These are phyloP conservation scores for Nymphaea thermarum DNA, from an alignment of 164 flowering plant genomes.

Conservation along the genomic window DNA sequence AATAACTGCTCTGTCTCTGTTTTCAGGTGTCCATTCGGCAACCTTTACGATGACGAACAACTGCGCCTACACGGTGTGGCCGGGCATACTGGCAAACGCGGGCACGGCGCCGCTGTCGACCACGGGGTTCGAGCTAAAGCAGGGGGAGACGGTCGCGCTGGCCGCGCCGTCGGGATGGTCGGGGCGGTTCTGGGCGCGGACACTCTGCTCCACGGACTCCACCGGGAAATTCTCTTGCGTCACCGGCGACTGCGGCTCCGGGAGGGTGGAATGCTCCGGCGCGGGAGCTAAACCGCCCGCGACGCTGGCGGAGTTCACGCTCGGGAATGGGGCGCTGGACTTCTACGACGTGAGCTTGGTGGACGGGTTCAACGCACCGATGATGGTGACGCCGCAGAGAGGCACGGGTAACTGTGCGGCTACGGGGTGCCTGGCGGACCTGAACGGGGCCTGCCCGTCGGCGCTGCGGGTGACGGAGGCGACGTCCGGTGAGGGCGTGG, in stretches of 20 bases:
- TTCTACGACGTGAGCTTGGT: constrained; percentile 76
- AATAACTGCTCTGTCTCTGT: neutral
- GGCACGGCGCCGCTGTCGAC: constrained; percentile 45
- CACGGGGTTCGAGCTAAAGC: constrained; percentile 65
- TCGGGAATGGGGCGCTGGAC: constrained; percentile 34
- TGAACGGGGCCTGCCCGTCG: constrained; percentile 48
- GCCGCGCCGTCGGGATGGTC: constrained; percentile 80
- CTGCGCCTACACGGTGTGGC: constrained; percentile 81
- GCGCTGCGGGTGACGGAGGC: constrained; percentile 34
- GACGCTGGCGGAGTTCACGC: constrained; percentile 82
- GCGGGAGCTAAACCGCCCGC: constrained; percentile 75
- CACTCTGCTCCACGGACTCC: constrained; percentile 58
- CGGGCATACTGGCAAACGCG: constrained; percentile 54
- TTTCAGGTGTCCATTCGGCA: constrained; percentile 6
- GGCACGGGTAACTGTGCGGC: constrained; percentile 34
- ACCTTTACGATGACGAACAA: constrained; percentile 77
- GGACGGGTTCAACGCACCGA: constrained; percentile 70
- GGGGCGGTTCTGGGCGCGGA: constrained; percentile 85
- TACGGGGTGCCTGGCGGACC: constrained; percentile 60
- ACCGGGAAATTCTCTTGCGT: constrained; percentile 47
- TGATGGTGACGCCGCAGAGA: constrained; percentile 28
- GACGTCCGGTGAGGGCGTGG: constrained; percentile 24
- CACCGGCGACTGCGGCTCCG: constrained; percentile 81
- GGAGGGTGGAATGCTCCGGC: constrained; percentile 60
- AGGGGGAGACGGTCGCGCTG: constrained; percentile 34